Evolutionary conservation across 2,329 filamentous ascomycete genomes (phyloP).

Genomic region (Colletotrichum karsti): DNA sequence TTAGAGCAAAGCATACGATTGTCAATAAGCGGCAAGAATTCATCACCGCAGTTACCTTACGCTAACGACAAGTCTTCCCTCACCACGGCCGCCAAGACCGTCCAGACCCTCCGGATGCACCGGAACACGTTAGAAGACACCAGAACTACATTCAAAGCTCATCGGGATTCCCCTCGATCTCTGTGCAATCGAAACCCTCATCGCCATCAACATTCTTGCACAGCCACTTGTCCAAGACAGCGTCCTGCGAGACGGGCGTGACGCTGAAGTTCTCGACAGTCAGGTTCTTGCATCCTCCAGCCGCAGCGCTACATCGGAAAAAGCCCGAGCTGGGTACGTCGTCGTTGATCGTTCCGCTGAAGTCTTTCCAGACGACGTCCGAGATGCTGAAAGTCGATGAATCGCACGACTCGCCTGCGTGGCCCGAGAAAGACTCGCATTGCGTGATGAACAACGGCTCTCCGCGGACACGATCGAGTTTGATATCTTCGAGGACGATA

Average conservation of each 20-base stretch:
- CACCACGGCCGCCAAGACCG: neutral
- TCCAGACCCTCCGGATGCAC: neutral
- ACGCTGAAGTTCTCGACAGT: constrained; percentile 36
- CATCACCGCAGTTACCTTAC: neutral
- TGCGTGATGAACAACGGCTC: constrained; percentile 44
- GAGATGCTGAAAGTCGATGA: constrained; percentile 41
- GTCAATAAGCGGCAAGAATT: neutral
- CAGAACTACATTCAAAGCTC: constrained; percentile 6
- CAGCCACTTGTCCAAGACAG: constrained; percentile 33
- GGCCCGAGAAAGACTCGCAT: constrained; percentile 45
- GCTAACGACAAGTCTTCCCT: neutral
- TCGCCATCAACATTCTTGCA: constrained; percentile 37
- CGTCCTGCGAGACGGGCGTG: constrained; percentile 22
- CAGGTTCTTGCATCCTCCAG: constrained; percentile 41
- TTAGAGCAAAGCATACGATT: neutral
- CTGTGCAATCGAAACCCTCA: constrained; percentile 35
- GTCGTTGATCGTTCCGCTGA: constrained; percentile 38
- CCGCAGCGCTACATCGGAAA: constrained; percentile 41
- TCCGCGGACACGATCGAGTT: constrained; percentile 34
- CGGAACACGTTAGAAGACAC: neutral
- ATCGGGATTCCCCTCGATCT: neutral
- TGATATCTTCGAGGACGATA: constrained; percentile 41
- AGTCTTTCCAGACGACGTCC: constrained; percentile 36
- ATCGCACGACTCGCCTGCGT: constrained; percentile 43
- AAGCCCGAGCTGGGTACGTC: constrained; percentile 35